Evolutionary conservation across 140 eudicot species (phyloP).

Genomic region (Cichorium intybus): DNA sequence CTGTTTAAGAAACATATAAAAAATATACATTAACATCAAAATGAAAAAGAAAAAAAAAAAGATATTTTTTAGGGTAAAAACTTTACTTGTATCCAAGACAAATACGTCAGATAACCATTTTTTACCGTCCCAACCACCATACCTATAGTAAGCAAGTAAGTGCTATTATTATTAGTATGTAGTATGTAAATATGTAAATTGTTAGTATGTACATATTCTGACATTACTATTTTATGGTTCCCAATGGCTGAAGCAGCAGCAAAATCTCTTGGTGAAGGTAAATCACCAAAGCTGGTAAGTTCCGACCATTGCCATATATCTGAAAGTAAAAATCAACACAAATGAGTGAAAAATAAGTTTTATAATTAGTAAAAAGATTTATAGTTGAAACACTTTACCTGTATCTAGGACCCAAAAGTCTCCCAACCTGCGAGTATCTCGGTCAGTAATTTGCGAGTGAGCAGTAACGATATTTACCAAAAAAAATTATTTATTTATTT

Average conservation of each 20-base stretch:
- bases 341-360: conserved; percentile 1
- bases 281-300: conserved; percentile 95
- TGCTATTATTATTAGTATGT: background rate
- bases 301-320: conserved; percentile 99
- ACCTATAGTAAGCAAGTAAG: conserved; percentile 50
- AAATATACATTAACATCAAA: background rate
- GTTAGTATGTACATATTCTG: conserved; percentile 23
- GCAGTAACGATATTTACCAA: background rate
- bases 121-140: conserved; percentile 99
- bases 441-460: conserved; percentile 12
- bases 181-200: background rate
- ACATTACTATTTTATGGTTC: conserved; percentile 91
- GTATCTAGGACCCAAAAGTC: conserved; percentile 99
- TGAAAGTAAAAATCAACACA: conserved; percentile 26
- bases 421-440: conserved; percentile 69
- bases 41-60: background rate
- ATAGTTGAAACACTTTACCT: conserved; percentile 39
- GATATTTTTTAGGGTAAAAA: conserved; percentile 11
- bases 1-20: conserved; percentile 36
- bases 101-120: conserved; percentile 95
- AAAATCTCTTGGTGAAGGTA: conserved; percentile 96
- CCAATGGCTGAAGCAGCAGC: conserved; percentile 97
- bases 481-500: background rate
- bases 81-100: conserved; percentile 84
- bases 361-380: conserved; percentile 3